Percentiles rank a stretch among this genome's conserved stretches.
phyloP scores from a whole-genome alignment of 306 rosid genomes.

The Cucumis hystrix region DNA sequence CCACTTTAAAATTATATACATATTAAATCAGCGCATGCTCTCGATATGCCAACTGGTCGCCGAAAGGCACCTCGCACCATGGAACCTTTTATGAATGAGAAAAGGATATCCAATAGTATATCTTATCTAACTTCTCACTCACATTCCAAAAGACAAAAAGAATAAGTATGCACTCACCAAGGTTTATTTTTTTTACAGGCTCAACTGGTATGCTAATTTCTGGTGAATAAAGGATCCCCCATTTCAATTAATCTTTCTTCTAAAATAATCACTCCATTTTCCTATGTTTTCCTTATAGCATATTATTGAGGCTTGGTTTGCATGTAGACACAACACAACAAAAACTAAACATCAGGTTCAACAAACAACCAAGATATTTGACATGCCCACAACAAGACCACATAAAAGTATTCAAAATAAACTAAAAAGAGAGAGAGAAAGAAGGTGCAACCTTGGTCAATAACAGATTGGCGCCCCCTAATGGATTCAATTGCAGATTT shows the following conservation, averaged over 20 bases:
- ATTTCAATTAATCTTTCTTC: neutral
- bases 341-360: neutral
- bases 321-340: neutral
- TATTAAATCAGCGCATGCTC: neutral
- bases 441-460: slow-evolving; percentile 65
- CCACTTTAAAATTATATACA: neutral
- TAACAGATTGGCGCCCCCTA: slow-evolving; percentile 89
- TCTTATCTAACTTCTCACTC: too few species aligned
- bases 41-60: neutral
- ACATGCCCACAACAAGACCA: neutral
- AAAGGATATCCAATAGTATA: neutral
- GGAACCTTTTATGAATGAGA: neutral
- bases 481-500: slow-evolving; percentile 75
- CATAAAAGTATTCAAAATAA: neutral
- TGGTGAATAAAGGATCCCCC: neutral
- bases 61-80: neutral
- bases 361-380: neutral
- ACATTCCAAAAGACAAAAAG: neutral
- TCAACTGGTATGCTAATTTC: neutral
- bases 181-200: neutral
- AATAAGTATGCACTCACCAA: neutral
- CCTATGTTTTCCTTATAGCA: neutral
- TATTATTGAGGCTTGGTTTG: neutral
- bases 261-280: neutral
- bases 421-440: neutral